These are phyloP conservation scores for Penicillium canescens DNA, from an alignment of 495 filamentous ascomycete species.

Conservation along the genomic window DNA sequence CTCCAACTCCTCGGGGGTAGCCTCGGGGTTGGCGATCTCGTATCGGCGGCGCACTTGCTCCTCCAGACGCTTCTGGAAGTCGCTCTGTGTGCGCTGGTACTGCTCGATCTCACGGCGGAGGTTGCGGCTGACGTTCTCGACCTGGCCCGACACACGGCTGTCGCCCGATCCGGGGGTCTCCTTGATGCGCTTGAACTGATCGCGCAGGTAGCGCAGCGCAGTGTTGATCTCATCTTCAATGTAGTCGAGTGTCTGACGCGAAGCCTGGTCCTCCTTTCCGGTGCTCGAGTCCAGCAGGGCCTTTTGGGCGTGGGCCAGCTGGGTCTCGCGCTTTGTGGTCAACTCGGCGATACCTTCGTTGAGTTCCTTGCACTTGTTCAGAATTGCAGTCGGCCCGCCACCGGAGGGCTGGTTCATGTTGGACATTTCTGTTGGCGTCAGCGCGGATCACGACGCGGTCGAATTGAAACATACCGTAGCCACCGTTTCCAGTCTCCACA, in stretches of 20 bases:
- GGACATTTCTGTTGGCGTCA: constrained; percentile 57
- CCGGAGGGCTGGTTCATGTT: constrained; percentile 51
- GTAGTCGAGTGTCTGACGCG: constrained; percentile 53
- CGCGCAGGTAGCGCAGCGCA: constrained; percentile 71
- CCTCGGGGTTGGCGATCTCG: constrained; percentile 83
- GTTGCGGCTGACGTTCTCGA: constrained; percentile 74
- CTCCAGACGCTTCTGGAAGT: constrained; percentile 74
- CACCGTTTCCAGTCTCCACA: constrained; percentile 38
- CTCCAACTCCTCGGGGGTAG: constrained; percentile 75
- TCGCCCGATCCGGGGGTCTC: constrained; percentile 70
- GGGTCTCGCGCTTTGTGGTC: constrained; percentile 36
- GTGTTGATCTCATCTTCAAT: constrained; percentile 81
- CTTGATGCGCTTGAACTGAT: constrained; percentile 77
- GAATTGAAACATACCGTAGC: constrained; percentile 38
- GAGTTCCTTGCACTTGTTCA: constrained; percentile 81
- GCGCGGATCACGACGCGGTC: constrained; percentile 5
- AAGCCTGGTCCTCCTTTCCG: constrained; percentile 42
- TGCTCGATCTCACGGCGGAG: constrained; percentile 74
- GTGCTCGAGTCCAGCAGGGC: constrained; percentile 45
- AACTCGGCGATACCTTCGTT: constrained; percentile 63
- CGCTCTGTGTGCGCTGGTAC: constrained; percentile 75
- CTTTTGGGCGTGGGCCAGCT: constrained; percentile 41
- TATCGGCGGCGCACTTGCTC: constrained; percentile 86
- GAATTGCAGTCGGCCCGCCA: constrained; percentile 67
- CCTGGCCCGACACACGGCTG: constrained; percentile 70